Evolutionary conservation across 2,329 filamentous ascomycete species (phyloP).

Genomic region (Phaeomoniella chlamydospora): DNA sequence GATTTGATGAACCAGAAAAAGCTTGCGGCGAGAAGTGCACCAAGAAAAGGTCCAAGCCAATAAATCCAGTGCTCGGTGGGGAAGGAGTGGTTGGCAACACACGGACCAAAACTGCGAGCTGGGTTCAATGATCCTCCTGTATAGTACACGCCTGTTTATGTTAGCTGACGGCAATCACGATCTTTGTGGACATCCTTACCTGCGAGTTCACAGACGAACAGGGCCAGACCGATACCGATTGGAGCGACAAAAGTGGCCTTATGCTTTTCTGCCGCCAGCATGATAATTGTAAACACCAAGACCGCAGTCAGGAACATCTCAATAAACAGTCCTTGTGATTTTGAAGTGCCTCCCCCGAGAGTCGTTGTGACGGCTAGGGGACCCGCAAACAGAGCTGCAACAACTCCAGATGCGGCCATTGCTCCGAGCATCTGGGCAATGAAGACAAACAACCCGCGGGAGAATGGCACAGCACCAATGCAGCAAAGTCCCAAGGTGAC

Average conservation of each 20-base stretch:
- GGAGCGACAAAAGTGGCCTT: slow-evolving; percentile 58
- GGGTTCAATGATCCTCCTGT: slow-evolving; percentile 35
- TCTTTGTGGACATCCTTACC: slow-evolving; percentile 15
- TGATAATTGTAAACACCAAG: slow-evolving; percentile 50
- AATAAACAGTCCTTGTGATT: slow-evolving; percentile 48
- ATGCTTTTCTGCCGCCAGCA: slow-evolving; percentile 61
- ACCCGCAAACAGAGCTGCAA: slow-evolving; percentile 44
- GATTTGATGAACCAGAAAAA: slow-evolving; percentile 35
- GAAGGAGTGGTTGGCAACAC: slow-evolving; percentile 29
- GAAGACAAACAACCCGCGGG: slow-evolving; percentile 38
- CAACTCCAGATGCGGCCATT: slow-evolving; percentile 44
- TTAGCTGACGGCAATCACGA: background rate
- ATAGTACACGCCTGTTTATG: slow-evolving; percentile 27
- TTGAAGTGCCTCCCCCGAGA: slow-evolving; percentile 35
- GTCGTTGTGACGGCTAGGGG: slow-evolving; percentile 40
- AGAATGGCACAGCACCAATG: slow-evolving; percentile 38
- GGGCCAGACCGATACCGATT: slow-evolving; percentile 54
- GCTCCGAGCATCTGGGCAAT: slow-evolving; percentile 43
- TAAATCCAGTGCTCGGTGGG: slow-evolving; percentile 31
- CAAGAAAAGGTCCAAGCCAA: slow-evolving; percentile 31
- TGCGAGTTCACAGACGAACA: slow-evolving; percentile 47
- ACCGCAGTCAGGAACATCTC: slow-evolving; percentile 48
- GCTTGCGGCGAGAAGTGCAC: slow-evolving; percentile 30
- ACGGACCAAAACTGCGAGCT: slow-evolving; percentile 31
- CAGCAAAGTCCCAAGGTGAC: slow-evolving; percentile 47